Base-by-base conservation (phyloP, 2,329 filamentous ascomycete species). In the Tolypocladium ophioglossoides region DNA sequence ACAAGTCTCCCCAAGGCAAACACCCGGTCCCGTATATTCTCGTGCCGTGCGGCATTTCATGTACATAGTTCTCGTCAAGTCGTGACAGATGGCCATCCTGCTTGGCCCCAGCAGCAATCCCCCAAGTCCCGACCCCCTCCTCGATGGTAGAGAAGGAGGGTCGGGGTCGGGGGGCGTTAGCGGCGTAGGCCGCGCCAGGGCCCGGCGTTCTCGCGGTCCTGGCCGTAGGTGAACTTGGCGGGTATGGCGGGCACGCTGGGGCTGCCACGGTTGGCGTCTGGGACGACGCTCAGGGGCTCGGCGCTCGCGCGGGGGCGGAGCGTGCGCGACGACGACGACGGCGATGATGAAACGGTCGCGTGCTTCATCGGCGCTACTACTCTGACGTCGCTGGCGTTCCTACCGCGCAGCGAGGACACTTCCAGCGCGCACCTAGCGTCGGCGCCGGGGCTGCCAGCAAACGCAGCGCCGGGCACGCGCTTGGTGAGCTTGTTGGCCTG, bases 231-330 rank as follows among this genome's bases (percentile, higher is more conserved):
- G 52, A 73, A 78, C 58, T 74, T 71, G 53, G 68, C 65, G 14
- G 77, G 72, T 34, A 78, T 74, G 37, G 65, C 64, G 27, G 76
- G 72, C 47, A 77, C 70, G 32, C 62, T 67, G 3, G 75, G 74
- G 48, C 77, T 74, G 18, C 75, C 76, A 38, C 72, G 68, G 58
- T 78, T 78, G 49, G 64, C 68, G 59, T 77, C 73, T 7, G 76
- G 72, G 35, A 75, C 67, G 35, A 76, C 68, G 30, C 69, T 67
- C 51, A 78, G 64, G 35, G 68, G 64, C 54, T 60, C 63, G 34
- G 37, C 20, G 48, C 14, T 22, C 22, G 40, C 20, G n/a, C 49
- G 44, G 5, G 40, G 22, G n/a, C 56, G 38, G 2, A 44, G 37
- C 3, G 44, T 24, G 24, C 18, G 52, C 2, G 38, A 40, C 1